phyloP scores from a whole-genome alignment of 108 stramenopile genomes.

The Chaetoceros tenuissimus region DNA sequence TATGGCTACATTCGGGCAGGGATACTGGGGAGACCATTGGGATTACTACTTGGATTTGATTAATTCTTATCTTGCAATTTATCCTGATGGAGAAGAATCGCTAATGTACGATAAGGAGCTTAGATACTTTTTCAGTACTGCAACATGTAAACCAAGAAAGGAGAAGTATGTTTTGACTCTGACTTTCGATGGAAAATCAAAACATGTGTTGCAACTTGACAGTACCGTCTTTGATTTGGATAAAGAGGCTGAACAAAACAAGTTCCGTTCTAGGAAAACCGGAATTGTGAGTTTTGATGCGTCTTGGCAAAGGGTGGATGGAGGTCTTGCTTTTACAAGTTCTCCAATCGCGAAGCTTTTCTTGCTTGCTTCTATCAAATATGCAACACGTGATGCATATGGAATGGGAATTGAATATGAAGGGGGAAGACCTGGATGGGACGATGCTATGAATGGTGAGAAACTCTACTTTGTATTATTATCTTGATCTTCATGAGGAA shows the following conservation, averaged over 20 bases:
- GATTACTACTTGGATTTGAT: constrained; percentile 92
- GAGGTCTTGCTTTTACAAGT: constrained; percentile 63
- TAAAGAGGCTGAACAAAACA: constrained; percentile 68
- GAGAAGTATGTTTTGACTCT: constrained; percentile 82
- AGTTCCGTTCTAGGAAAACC: constrained; percentile 66
- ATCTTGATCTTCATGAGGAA: background rate
- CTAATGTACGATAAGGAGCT: constrained; percentile 86
- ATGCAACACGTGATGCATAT: constrained; percentile 89
- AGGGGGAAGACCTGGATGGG: constrained; percentile 94
- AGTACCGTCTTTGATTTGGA: constrained; percentile 62
- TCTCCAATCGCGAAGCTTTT: constrained; percentile 66
- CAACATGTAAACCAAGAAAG: constrained; percentile 76
- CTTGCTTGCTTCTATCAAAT: constrained; percentile 82
- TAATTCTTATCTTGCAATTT: constrained; percentile 81
- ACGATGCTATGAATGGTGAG: constrained; percentile 97
- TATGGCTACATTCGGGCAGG: constrained; percentile 73
- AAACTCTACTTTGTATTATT: constrained; percentile 13
- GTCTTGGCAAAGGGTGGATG: constrained; percentile 73
- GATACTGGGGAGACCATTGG: constrained; percentile 90
- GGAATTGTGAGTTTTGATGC: constrained; percentile 78
- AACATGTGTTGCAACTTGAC: constrained; percentile 85
- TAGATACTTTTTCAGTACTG: constrained; percentile 86
- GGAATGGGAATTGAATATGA: constrained; percentile 97
- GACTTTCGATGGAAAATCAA: constrained; percentile 72
- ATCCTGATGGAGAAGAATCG: constrained; percentile 86